Evolutionary conservation across 441 rosid genomes (phyloP).

Genomic region (Erysimum cheiri): DNA sequence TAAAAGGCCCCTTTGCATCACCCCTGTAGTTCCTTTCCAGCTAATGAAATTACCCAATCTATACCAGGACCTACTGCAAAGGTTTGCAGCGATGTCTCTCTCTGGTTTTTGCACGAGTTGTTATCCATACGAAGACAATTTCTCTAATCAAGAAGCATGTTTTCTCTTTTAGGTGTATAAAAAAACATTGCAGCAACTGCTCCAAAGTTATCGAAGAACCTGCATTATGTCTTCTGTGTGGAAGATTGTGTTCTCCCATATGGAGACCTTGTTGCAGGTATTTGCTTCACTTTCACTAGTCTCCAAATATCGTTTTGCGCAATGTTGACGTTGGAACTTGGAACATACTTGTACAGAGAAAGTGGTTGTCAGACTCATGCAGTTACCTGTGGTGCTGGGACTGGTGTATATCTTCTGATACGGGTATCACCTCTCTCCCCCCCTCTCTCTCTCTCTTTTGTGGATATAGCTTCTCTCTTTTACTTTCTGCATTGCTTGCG

Average conservation of each 20-base stretch:
- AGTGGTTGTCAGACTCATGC: constrained; percentile 82
- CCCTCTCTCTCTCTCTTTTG: constrained; percentile 25
- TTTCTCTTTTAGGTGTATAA: constrained; percentile 69
- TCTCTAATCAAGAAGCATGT: constrained; percentile 38
- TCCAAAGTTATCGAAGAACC: constrained; percentile 64
- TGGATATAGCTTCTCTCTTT: constrained; percentile 22
- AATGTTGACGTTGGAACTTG: background rate
- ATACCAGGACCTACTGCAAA: constrained; percentile 88
- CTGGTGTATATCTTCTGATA: constrained; percentile 86
- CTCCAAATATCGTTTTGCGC: constrained; percentile 24
- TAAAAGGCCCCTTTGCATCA: constrained; percentile 51
- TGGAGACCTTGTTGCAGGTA: constrained; percentile 98
- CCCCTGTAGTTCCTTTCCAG: constrained; percentile 83
- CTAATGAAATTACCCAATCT: constrained; percentile 84
- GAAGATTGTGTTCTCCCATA: constrained; percentile 83
- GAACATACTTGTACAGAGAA: constrained; percentile 55
- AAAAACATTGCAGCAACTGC: constrained; percentile 78
- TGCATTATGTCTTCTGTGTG: constrained; percentile 91
- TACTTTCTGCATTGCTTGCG: constrained; percentile 11
- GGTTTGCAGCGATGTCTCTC: constrained; percentile 57
- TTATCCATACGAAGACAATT: constrained; percentile 11
- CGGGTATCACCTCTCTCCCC: constrained; percentile 55
- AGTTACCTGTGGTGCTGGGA: constrained; percentile 86
- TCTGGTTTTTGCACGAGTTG: constrained; percentile 21
- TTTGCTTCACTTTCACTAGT: constrained; percentile 31